Conservation (phyloP, 371 early-diverging fungal species). For the Mortierella sp. region DNA sequence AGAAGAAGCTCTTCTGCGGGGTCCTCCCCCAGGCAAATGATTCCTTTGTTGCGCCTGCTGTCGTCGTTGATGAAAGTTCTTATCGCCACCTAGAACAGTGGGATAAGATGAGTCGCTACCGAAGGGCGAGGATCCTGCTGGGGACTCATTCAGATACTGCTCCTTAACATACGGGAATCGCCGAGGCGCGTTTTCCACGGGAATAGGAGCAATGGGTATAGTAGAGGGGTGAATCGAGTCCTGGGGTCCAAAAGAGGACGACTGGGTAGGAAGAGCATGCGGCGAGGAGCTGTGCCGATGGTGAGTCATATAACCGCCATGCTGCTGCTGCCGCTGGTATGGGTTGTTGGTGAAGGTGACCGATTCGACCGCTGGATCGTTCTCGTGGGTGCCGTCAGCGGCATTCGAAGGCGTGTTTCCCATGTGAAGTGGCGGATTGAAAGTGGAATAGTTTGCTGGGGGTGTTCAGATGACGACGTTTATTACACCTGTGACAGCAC, state of each 20-base stretch:
- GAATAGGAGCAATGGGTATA: conserved; percentile 47
- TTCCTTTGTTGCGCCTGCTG: conserved; percentile 15
- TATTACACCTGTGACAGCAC: too few species aligned
- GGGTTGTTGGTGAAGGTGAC: conserved; percentile 48
- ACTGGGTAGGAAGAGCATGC: conserved; percentile 14
- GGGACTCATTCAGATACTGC: conserved; percentile 38
- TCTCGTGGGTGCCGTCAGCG: conserved; percentile 19
- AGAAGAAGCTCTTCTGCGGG: conserved; percentile 47
- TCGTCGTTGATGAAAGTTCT: conserved; percentile 9
- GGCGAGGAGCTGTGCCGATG: conserved; percentile 37
- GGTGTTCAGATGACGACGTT: too few species aligned
- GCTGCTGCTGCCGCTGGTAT: conserved; percentile 28
- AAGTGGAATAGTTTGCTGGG: not conserved
- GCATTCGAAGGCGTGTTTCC: conserved; percentile 46
- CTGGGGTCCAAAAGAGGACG: conserved; percentile 23
- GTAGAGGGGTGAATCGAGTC: conserved; percentile 47
- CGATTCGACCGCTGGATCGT: conserved; percentile 31
- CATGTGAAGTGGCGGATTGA: conserved; percentile 11
- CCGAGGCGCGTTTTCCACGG: conserved; percentile 23
- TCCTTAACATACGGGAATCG: conserved; percentile 46
- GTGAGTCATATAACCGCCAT: conserved; percentile 24
- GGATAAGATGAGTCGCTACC: conserved; percentile 36
- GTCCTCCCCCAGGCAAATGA: conserved; percentile 42
- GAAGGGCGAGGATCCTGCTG: conserved; percentile 42
- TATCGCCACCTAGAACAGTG: conserved; percentile 12